A percentile compares a stretch with the other conserved stretches of the same genome.
Conservation (phyloP, 176 grass and related monocot genomes). For the Cymbopogon citratus region DNA sequence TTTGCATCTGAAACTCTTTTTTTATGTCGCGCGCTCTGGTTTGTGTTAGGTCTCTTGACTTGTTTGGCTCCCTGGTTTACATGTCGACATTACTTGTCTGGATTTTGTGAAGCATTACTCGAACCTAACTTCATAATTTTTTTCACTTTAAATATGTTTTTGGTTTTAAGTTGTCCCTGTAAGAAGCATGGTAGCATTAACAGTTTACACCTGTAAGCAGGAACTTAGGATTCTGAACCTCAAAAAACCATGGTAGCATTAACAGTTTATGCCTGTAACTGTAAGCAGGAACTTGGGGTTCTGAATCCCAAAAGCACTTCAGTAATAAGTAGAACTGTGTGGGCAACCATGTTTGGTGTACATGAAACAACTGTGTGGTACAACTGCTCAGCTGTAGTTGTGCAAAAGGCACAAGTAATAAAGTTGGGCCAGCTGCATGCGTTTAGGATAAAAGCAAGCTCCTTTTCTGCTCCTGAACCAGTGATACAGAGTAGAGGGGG, state of each 20-base stretch:
- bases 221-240: neutral
- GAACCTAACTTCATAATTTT: neutral
- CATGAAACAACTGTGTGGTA: neutral
- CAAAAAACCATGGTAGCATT: neutral
- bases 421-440: constrained; percentile 35
- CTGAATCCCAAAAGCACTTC: neutral
- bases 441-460: constrained; percentile 42
- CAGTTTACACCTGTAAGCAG: neutral
- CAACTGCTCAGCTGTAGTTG: constrained; percentile 16
- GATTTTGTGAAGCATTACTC: neutral
- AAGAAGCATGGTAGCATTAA: neutral
- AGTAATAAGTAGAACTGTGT: neutral
- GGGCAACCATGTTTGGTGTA: neutral
- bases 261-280: neutral
- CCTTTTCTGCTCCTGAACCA: constrained; percentile 42
- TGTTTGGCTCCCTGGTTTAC: neutral
- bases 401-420: constrained; percentile 48
- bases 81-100: neutral
- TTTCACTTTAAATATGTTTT: neutral
- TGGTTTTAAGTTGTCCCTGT: neutral
- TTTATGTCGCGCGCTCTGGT: neutral
- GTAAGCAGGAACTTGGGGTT: neutral
- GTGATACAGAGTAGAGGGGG: constrained; percentile 22
- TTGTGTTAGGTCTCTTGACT: neutral
- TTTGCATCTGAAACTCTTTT: neutral